A percentile compares a stretch with the other conserved stretches of the same genome.
These are phyloP conservation scores for Solanum neorickii DNA, from an alignment of 257 asterid species.

Conservation along the genomic window DNA sequence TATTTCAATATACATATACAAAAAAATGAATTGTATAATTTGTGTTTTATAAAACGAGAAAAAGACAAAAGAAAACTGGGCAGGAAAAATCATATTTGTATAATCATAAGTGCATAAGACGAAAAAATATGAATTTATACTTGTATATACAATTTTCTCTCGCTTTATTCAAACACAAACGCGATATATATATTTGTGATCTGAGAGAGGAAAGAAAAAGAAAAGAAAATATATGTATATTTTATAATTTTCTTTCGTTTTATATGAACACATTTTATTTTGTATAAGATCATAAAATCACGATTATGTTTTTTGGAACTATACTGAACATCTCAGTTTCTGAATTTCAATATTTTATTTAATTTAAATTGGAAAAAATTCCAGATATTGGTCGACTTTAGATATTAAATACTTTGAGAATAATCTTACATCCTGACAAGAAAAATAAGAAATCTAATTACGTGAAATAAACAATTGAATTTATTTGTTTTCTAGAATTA, in stretches of 20 bases:
- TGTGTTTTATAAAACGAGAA: too few species aligned
- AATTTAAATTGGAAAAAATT: neutral
- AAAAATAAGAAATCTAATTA: neutral
- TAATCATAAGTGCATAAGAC: too few species aligned
- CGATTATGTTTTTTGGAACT: neutral
- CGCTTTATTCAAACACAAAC: too few species aligned
- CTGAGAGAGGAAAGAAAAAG: rapidly evolving
- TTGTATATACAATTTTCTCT: too few species aligned
- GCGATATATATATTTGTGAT: rapidly evolving
- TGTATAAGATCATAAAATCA: neutral
- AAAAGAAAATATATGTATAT: too few species aligned
- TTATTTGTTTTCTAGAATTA: neutral
- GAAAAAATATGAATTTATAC: too few species aligned
- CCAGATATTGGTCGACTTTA: neutral
- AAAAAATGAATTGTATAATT: too few species aligned
- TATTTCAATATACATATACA: too few species aligned
- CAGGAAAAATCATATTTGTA: too few species aligned
- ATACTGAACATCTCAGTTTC: neutral
- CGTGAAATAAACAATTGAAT: neutral
- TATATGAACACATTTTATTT: too few species aligned
- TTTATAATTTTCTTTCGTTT: too few species aligned
- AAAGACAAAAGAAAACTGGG: too few species aligned
- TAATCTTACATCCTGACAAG: neutral
- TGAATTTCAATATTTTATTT: neutral
- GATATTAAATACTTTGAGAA: neutral